Percentiles rank a stretch among this genome's conserved stretches.
Conservation (phyloP, 768 basidiomycete genomes). For the Auricularia sp. region DNA sequence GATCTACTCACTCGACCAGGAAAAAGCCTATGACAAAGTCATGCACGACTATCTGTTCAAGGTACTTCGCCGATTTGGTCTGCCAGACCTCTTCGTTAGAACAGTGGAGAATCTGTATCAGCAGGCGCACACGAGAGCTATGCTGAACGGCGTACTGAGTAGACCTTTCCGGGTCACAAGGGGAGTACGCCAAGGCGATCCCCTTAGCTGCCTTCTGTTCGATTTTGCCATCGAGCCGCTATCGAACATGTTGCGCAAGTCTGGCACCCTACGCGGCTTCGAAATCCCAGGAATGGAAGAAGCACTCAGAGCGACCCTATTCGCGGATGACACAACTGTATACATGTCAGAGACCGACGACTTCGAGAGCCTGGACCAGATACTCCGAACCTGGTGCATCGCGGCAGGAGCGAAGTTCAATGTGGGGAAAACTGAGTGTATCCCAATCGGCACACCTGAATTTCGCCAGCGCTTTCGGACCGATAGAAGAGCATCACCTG, state of each 20-base stretch:
- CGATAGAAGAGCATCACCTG: background rate
- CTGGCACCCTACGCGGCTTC: conserved; percentile 11
- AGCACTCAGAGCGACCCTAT: conserved; percentile 13
- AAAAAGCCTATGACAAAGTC: no score
- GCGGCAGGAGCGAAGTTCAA: conserved; percentile 35
- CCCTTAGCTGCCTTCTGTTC: conserved; percentile 30
- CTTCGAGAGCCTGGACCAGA: conserved; percentile 13
- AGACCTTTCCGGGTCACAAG: conserved; percentile 15
- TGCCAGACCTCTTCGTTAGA: conserved; percentile 12
- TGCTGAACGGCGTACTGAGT: conserved; percentile 24
- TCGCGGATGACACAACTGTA: no score
- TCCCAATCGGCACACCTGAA: conserved; percentile 21
- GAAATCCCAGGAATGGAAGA: conserved; percentile 8
- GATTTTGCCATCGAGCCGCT: conserved; percentile 33
- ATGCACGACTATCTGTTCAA: conserved; percentile 12
- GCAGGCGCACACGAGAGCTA: conserved; percentile 18
- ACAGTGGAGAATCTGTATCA: conserved; percentile 21
- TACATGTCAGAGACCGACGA: conserved; percentile 21
- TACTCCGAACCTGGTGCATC: conserved; percentile 30
- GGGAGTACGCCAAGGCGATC: conserved; percentile 30
- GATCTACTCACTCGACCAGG: conserved; percentile 11
- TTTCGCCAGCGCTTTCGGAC: conserved; percentile 9
- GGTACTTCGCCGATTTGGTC: background rate
- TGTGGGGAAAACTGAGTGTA: conserved; percentile 27
- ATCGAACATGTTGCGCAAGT: conserved; percentile 21